These are phyloP conservation scores for Aspergillus fijiensis DNA, from an alignment of 2,329 filamentous ascomycete species.

Conservation along the genomic window DNA sequence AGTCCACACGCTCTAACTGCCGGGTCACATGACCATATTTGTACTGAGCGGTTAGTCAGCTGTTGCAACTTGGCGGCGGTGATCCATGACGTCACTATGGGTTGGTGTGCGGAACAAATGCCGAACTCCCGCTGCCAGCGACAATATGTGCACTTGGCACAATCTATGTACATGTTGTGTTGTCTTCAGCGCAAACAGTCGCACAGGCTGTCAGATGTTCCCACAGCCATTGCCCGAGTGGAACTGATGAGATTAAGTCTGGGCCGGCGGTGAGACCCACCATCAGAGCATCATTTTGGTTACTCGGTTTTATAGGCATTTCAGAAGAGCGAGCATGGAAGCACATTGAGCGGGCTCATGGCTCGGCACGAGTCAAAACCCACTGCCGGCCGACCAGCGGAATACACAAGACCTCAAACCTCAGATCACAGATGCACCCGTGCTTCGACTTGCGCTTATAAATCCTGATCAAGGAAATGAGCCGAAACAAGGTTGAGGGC, in stretches of 20 bases:
- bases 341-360: not conserved
- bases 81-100: not conserved
- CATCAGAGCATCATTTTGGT: too few relatives aligned
- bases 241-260: too few relatives aligned
- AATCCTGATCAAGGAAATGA: not conserved
- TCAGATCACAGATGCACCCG: not conserved
- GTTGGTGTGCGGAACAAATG: not conserved
- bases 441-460: not conserved
- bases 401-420: not conserved
- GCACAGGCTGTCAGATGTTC: not conserved
- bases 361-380: not conserved
- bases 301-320: not conserved
- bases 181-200: not conserved
- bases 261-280: too few relatives aligned
- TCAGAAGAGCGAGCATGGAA: not conserved
- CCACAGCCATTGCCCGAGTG: too few relatives aligned
- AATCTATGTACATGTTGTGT: not conserved
- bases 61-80: too few relatives aligned
- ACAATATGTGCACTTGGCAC: too few relatives aligned
- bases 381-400: not conserved
- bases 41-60: too few relatives aligned
- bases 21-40: too few relatives aligned
- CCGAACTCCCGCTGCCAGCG: not conserved
- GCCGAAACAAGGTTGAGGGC: not conserved
- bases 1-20: too few relatives aligned